These are phyloP conservation scores for Erysimum cheiri DNA, from an alignment of 441 rosid genomes.

Conservation along the genomic window DNA sequence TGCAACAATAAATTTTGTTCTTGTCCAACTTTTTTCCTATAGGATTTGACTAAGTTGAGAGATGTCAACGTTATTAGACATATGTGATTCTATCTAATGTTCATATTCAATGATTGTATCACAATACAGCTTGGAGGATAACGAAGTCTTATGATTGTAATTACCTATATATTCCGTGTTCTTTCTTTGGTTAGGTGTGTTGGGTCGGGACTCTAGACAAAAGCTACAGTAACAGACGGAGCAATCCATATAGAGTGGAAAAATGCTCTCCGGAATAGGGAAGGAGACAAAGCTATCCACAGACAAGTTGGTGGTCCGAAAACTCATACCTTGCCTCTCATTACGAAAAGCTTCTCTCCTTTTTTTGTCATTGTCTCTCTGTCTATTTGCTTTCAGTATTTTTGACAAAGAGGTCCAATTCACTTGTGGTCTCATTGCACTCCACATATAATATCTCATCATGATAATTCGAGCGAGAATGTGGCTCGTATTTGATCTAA, in stretches of 20 bases:
- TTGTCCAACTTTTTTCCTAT: neutral
- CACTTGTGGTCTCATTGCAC: constrained; percentile 37
- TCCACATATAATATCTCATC: constrained; percentile 19
- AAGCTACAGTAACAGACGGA: constrained; percentile 30
- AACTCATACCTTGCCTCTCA: constrained; percentile 25
- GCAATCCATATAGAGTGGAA: constrained; percentile 26
- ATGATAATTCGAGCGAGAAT: constrained; percentile 13
- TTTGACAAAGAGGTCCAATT: constrained; percentile 21
- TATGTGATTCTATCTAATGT: neutral
- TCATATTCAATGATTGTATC: constrained; percentile 4
- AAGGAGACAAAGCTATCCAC: constrained; percentile 39
- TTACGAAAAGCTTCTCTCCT: constrained; percentile 9
- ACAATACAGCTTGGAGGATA: constrained; percentile 30
- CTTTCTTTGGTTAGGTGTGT: constrained; percentile 35
- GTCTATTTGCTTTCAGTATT: constrained; percentile 36
- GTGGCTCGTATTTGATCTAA: constrained; percentile 25
- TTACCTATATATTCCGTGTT: constrained; percentile 29
- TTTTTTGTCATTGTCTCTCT: constrained; percentile 40
- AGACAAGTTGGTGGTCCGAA: constrained; percentile 39
- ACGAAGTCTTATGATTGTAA: constrained; percentile 34
- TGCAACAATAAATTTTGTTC: neutral
- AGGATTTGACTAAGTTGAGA: constrained; percentile 14
- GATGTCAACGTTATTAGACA: constrained; percentile 8
- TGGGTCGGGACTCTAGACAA: constrained; percentile 36
- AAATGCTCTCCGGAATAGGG: constrained; percentile 19